Percentiles rank a stretch among this genome's conserved stretches.
Conservation (phyloP, 1,139 yeast species). For the Nakaseomyces sp. region DNA sequence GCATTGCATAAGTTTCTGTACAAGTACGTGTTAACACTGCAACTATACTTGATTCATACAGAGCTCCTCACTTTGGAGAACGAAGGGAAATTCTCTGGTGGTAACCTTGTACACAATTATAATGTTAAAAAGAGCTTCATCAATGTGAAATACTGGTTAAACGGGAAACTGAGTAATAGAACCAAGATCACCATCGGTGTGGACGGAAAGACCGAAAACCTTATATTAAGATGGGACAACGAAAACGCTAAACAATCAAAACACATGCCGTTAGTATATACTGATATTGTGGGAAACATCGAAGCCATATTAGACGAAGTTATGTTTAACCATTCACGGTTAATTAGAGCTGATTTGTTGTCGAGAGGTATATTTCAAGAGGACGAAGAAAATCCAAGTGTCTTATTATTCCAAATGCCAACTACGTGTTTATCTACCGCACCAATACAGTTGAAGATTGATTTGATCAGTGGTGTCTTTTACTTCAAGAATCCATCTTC, state of each 20-base stretch:
- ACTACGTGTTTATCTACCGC: conserved; percentile 31
- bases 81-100: conserved; percentile 52
- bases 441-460: conserved; percentile 34
- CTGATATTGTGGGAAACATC: conserved; percentile 30
- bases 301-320: conserved; percentile 32
- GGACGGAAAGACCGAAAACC: conserved; percentile 39
- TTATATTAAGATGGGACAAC: conserved; percentile 55
- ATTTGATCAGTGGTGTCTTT: conserved; percentile 38
- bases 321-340: conserved; percentile 30
- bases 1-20: conserved; percentile 64
- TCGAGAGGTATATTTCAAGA: conserved; percentile 26
- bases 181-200: conserved; percentile 58
- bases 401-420: conserved; percentile 29
- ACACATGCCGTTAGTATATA: conserved; percentile 27
- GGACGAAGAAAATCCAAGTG: conserved; percentile 27
- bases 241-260: conserved; percentile 21
- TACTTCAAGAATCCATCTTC: conserved; percentile 43
- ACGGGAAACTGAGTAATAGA: conserved; percentile 40
- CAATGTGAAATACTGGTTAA: conserved; percentile 62
- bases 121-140: conserved; percentile 55
- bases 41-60: conserved; percentile 58
- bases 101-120: conserved; percentile 57
- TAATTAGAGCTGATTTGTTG: conserved; percentile 26
- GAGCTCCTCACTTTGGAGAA: conserved; percentile 48
- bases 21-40: conserved; percentile 63